A percentile compares a stretch with the other conserved stretches of the same genome.
phyloP scores from a whole-genome alignment of 106 monocot species.

The Dendrobium catenatum region DNA sequence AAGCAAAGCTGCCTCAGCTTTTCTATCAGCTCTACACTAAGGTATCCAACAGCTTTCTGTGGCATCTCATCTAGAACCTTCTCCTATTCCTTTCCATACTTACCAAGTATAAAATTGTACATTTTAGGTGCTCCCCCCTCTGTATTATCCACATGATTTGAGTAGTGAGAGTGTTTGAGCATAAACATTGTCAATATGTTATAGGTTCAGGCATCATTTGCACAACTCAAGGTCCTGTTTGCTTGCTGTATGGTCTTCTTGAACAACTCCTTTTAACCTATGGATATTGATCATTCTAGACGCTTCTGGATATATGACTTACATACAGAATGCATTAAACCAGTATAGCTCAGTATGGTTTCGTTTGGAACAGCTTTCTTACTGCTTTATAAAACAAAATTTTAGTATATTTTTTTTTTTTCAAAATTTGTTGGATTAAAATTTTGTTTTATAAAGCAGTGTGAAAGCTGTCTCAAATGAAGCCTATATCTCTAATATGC shows the following conservation, averaged over 20 bases:
- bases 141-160: background rate
- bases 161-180: background rate
- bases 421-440: too few species aligned
- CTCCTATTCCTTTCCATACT: too few species aligned
- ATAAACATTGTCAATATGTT: background rate
- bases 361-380: too few species aligned
- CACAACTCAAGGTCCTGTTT: background rate
- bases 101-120: too few species aligned
- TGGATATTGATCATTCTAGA: background rate
- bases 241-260: background rate
- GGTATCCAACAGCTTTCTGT: background rate
- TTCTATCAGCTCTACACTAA: background rate
- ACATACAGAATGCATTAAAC: background rate
- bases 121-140: too few species aligned
- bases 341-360: too few species aligned
- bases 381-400: too few species aligned
- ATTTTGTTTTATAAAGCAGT: too few species aligned
- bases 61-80: background rate
- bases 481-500: too few species aligned
- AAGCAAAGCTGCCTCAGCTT: too few species aligned
- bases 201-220: background rate
- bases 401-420: too few species aligned
- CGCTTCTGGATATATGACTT: background rate
- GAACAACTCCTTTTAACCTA: background rate
- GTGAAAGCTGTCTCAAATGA: too few species aligned